These are phyloP conservation scores for Populus pruinosa DNA, from an alignment of 345 rosid genomes.

Conservation along the genomic window DNA sequence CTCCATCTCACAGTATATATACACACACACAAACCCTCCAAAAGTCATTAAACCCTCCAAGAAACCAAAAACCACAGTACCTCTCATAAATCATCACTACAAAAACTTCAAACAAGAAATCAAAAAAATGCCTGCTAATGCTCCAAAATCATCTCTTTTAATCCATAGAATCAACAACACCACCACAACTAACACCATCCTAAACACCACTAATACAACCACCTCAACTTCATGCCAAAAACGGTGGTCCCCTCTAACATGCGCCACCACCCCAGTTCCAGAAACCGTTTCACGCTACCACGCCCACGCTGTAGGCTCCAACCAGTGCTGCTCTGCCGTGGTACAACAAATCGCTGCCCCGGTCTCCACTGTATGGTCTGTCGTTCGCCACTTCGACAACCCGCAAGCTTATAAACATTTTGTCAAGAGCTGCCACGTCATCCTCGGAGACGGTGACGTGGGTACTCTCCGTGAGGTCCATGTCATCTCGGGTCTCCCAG, in stretches of 20 bases:
- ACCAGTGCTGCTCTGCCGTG: slow-evolving; percentile 34
- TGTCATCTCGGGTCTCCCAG: slow-evolving; percentile 36
- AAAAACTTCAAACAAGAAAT: too few species aligned
- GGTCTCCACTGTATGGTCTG: slow-evolving; percentile 33
- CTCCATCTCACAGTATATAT: neutral
- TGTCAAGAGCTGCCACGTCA: slow-evolving; percentile 35
- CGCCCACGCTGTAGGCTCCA: slow-evolving; percentile 23
- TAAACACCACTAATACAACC: slow-evolving; percentile 1
- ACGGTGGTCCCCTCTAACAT: slow-evolving; percentile 27
- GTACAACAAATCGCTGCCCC: slow-evolving; percentile 35
- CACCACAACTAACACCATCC: slow-evolving; percentile 5
- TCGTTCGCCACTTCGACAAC: slow-evolving; percentile 33
- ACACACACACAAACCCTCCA: neutral
- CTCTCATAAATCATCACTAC: neutral
- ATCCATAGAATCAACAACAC: slow-evolving; percentile 28
- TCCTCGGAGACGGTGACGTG: slow-evolving; percentile 28
- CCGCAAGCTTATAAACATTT: slow-evolving; percentile 35
- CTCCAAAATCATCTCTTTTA: slow-evolving; percentile 28
- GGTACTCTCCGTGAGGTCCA: slow-evolving; percentile 35
- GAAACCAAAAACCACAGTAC: neutral
- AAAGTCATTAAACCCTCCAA: neutral
- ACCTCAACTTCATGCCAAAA: slow-evolving; percentile 11
- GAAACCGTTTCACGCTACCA: slow-evolving; percentile 24
- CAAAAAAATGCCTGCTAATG: slow-evolving; percentile 24
- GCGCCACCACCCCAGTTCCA: slow-evolving; percentile 17